Percentiles rank a stretch among this genome's conserved stretches.
These are phyloP conservation scores for Physcomitrium patens DNA, from an alignment of 225 moss, liverwort and hornwort genomes.

Conservation along the genomic window DNA sequence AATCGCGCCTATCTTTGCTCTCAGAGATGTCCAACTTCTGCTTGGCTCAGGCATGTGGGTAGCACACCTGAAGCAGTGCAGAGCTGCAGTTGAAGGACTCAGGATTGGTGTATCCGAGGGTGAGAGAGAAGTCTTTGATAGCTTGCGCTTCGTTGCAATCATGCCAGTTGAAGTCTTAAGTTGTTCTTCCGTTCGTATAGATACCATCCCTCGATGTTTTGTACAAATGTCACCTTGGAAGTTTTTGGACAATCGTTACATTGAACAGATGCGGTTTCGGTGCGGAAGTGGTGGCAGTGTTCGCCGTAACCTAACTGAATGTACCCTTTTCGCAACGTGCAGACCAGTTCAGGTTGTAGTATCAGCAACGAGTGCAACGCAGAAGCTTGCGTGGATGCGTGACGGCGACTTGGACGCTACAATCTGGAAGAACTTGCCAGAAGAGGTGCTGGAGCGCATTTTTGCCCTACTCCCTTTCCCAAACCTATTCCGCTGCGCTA, in stretches of 20 bases:
- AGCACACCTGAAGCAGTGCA: constrained; percentile 25
- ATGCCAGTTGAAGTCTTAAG: neutral
- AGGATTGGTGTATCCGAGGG: constrained; percentile 24
- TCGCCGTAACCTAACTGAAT: neutral
- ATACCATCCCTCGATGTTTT: neutral
- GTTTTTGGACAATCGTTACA: neutral
- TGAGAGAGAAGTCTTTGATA: constrained; percentile 29
- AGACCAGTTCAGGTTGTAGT: constrained; percentile 22
- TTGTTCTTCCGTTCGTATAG: neutral
- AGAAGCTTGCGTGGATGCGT: constrained; percentile 46
- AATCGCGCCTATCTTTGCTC: constrained; percentile 20
- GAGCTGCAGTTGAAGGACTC: constrained; percentile 31
- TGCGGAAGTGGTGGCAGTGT: neutral
- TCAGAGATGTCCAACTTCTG: constrained; percentile 28
- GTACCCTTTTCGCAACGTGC: neutral
- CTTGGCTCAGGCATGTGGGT: neutral
- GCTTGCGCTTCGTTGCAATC: constrained; percentile 18
- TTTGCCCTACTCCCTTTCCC: constrained; percentile 61
- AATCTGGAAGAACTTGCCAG: constrained; percentile 59
- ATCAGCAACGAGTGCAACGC: neutral
- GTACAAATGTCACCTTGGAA: neutral
- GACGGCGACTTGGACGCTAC: constrained; percentile 43
- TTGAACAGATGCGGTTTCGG: no score
- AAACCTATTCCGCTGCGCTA: constrained; percentile 51
- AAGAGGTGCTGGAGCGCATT: constrained; percentile 54